These are phyloP conservation scores for Sporothrix sp. DNA, from an alignment of 2,329 filamentous ascomycete genomes.

Conservation along the genomic window DNA sequence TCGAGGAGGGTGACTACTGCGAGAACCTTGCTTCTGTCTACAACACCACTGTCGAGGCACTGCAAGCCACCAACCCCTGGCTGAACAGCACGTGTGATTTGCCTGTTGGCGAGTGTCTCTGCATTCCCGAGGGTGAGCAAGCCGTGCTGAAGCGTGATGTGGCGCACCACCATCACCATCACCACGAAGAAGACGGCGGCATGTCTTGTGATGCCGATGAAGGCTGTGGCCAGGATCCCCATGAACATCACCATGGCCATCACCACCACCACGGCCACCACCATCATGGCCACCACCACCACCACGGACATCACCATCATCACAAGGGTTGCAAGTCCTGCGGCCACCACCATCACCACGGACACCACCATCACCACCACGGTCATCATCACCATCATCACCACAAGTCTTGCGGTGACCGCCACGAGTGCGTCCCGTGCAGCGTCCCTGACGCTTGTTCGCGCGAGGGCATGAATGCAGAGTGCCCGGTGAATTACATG, in stretches of 20 bases:
- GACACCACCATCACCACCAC: constrained; percentile 4
- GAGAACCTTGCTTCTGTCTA: constrained; percentile 5
- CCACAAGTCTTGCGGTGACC: not conserved
- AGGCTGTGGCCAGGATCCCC: not conserved
- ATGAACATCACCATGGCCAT: not conserved
- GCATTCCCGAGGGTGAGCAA: not conserved
- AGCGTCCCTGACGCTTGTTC: constrained; percentile 8
- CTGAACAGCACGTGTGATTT: constrained; percentile 6
- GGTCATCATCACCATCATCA: not conserved
- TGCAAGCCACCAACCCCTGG: constrained; percentile 9
- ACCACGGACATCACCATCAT: not conserved
- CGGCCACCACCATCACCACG: constrained; percentile 1
- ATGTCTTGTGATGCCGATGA: not conserved
- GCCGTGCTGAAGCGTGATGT: constrained; percentile 8
- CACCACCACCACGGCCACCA: not conserved
- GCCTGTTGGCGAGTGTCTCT: constrained; percentile 7
- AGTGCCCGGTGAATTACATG: constrained; percentile 13
- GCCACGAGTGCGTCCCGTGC: constrained; percentile 20
- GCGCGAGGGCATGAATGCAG: constrained; percentile 6
- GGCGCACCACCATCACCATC: constrained; percentile 3
- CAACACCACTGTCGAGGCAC: constrained; percentile 11
- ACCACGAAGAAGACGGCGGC: not conserved
- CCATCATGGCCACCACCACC: constrained; percentile 1
- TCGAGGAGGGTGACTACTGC: constrained; percentile 9
- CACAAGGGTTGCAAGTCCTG: not conserved